Evolutionary conservation across 2,329 filamentous ascomycete species (phyloP), one percentile per base, ranked within the genome.

Genomic region (Curvularia lunata): DNA sequence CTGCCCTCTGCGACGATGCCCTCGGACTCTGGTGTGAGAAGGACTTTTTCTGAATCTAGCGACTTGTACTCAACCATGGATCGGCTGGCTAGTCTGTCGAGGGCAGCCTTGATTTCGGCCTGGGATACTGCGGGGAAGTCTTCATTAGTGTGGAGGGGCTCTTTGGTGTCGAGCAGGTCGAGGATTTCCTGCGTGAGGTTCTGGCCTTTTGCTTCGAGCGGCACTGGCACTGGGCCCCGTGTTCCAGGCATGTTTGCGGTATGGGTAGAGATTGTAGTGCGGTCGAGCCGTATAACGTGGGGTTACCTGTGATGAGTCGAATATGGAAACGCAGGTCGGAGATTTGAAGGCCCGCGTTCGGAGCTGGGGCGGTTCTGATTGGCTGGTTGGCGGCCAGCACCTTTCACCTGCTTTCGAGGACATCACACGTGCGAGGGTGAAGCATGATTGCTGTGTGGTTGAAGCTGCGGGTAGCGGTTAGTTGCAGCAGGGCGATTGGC

Each of bases 31-130:
- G 85, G 79, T 58, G 96, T 95, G 30, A 98, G 81, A 34, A 88
- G 71, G 13, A 89, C 85, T 71, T 93, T 87, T 75, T 97, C 91
- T 51, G 84, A 83, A 67, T 97, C 92, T 60, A 92, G 84, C 46
- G 91, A 89, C 69, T 96, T 87, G 79, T 97, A 97, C 65, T 85
- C 83, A 63, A 98, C 83, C 92, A 97, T 97, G 49, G 88, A 88
- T 68, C 94, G 86, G 58, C 91, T 95, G 28, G 84, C 85, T 52
- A 99, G 85, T 66, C 92, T 87, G 80, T 98, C 95, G 63, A 98
- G 84, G 28, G 92, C 91, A 63, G 91, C 90, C 82, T 97, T 98
- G 73, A 97, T 81, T 59, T 82, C 79, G 37, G 74, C 73, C 64
- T 82, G 72, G 21, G 69, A 58, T 58, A 82, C 75, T 13, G 80